These are phyloP conservation scores for Saturnispora besseyi DNA, from an alignment of 805 yeast species.

Conservation along the genomic window DNA sequence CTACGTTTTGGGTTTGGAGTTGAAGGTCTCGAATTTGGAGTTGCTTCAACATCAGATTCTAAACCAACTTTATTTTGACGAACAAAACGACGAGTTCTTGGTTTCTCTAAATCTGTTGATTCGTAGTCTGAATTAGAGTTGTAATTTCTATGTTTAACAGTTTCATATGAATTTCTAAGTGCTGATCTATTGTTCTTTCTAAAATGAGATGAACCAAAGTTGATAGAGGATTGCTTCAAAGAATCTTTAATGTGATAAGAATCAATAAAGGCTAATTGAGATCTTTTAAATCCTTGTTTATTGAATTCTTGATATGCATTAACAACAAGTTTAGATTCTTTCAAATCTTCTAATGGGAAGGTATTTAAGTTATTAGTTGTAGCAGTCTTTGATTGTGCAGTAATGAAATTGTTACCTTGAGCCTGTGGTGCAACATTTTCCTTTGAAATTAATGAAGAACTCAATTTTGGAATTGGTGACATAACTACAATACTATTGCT, in stretches of 20 bases:
- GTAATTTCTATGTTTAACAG: slow-evolving; percentile 11
- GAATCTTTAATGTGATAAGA: slow-evolving; percentile 34
- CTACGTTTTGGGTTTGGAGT: slow-evolving; percentile 19
- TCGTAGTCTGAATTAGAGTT: slow-evolving; percentile 28
- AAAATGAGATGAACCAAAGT: slow-evolving; percentile 5
- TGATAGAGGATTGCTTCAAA: slow-evolving; percentile 10
- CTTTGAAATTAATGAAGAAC: slow-evolving; percentile 6
- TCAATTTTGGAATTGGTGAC: slow-evolving; percentile 5
- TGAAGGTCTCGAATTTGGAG: slow-evolving; percentile 25
- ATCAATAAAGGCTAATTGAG: slow-evolving; percentile 43
- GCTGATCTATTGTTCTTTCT: slow-evolving; percentile 5
- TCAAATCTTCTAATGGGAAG: slow-evolving; percentile 41
- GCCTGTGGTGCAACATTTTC: not conserved
- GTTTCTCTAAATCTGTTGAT: slow-evolving; percentile 35
- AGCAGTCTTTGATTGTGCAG: not conserved
- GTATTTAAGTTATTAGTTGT: not conserved
- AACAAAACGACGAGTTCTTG: slow-evolving; percentile 51
- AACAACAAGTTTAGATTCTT: slow-evolving; percentile 37
- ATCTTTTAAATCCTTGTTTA: slow-evolving; percentile 35
- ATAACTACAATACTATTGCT: not conserved
- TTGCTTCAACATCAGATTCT: slow-evolving; percentile 23
- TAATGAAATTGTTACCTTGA: not conserved
- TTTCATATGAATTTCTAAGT: slow-evolving; percentile 4
- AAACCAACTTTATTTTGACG: slow-evolving; percentile 22
- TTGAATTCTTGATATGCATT: slow-evolving; percentile 43